Evolutionary conservation across 495 filamentous ascomycete species (phyloP), one percentile per base, ranked within the genome.

Genomic region (Rostrohypoxylon terebratum): DNA sequence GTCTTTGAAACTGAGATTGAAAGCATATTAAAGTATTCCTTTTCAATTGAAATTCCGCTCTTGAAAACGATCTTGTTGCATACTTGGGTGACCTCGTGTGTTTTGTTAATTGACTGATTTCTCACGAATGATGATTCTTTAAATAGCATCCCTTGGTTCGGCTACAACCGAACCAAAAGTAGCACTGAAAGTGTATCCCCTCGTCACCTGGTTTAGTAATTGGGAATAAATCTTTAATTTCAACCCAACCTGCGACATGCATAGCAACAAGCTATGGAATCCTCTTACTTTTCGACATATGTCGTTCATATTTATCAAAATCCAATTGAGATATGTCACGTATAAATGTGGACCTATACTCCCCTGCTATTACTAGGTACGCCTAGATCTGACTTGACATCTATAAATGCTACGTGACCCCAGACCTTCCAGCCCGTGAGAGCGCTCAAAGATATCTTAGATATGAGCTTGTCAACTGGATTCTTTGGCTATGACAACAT

Each of bases 241-340:
- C 42, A n/a, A 45, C 42, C 42, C 16, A 45, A 45, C 16, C 42
- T 45, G 13, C 16, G 5, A 20, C 16, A 45, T 45, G 42, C 42
- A 45, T 18, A 45, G n/a, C 2, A 45, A 18, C 4, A 20, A 45
- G 42, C 14, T 18, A 45, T 16, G 18, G n/a, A 45, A 45, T 45
- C 42, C 42, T 45, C 5, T 18, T n/a, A 20, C 42, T 45, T 45
- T 18, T 45, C n/a, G n/a, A 45, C 16, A 20, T 45, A 18, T 45
- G 42, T 20, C 18, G 16, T 45, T 45, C 42, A 45, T 45, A 18
- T 45, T 45, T 20, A 45, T 45, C n/a, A 1, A 45, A 18, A 45
- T 45, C 42, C 42, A 45, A 45, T 45, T n/a, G 42, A 45, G 4
- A 45, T 45, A 45, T 45, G 42, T 45, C 42, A 45, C 42, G 42